Conservation (phyloP, 768 basidiomycete genomes). For the Lactarius pseudohatsudake region DNA sequence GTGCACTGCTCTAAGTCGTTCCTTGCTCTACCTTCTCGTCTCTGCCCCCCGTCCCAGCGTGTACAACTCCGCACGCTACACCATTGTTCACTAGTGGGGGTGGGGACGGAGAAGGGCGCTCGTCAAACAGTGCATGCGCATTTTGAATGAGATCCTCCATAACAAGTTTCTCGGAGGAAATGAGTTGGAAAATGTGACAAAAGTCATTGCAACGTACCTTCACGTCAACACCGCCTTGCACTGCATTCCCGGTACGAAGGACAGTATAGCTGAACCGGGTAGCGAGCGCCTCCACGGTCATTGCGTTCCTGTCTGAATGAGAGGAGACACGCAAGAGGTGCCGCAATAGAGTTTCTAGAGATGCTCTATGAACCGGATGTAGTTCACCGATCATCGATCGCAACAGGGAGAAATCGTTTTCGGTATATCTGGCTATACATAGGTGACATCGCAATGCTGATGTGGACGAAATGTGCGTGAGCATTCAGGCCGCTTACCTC, state of each 20-base stretch:
- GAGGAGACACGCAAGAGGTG: constrained; percentile 2
- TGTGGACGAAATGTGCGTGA: not conserved
- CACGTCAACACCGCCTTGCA: not conserved
- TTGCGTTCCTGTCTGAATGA: not conserved
- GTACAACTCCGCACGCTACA: not conserved
- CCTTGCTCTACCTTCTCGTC: not conserved
- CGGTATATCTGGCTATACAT: not conserved
- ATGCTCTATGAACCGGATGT: not conserved
- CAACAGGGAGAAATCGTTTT: not conserved
- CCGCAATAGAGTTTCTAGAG: not conserved
- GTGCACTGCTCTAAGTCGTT: not conserved
- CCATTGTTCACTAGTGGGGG: not conserved
- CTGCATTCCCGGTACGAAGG: not conserved
- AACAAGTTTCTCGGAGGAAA: not conserved
- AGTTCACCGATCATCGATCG: not conserved
- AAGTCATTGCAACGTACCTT: not conserved
- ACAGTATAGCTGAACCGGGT: not conserved
- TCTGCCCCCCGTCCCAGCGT: not conserved
- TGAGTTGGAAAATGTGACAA: not conserved
- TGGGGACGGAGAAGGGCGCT: not conserved
- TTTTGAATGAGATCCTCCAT: not conserved
- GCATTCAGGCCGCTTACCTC: not conserved
- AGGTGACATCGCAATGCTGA: not conserved
- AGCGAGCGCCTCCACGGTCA: not conserved
- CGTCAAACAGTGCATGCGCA: not conserved